phyloP scores from a whole-genome alignment of 2,329 filamentous ascomycete genomes.

The Chaetomium sp. region DNA sequence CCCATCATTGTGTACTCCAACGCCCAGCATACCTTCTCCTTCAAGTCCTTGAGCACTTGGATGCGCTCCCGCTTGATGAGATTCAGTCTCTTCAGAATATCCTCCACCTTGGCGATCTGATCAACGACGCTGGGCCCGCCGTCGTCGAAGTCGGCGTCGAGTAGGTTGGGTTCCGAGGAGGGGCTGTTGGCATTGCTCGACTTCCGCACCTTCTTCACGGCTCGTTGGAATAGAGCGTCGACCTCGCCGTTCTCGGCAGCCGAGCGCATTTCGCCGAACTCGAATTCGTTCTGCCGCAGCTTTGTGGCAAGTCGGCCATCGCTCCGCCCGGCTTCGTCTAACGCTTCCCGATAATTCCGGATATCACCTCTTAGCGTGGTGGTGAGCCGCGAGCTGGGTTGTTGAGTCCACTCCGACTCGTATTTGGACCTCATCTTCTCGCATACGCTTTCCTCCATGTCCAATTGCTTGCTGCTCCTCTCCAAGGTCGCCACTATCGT shows the following conservation, averaged over 20 bases:
- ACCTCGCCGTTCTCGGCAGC: constrained; percentile 85
- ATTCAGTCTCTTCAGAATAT: constrained; percentile 86
- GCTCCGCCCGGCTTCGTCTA: constrained; percentile 86
- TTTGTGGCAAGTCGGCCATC: constrained; percentile 83
- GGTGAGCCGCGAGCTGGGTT: constrained; percentile 88
- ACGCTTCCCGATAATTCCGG: constrained; percentile 80
- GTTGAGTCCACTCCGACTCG: constrained; percentile 92
- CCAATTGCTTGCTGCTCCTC: constrained; percentile 80
- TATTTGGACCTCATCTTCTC: constrained; percentile 99
- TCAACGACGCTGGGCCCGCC: constrained; percentile 78
- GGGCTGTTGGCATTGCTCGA: constrained; percentile 64
- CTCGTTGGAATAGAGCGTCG: constrained; percentile 85
- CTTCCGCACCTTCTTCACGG: constrained; percentile 77
- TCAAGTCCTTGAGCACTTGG: constrained; percentile 93
- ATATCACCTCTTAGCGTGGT: constrained; percentile 86
- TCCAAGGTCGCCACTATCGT: constrained; percentile 73
- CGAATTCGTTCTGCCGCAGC: constrained; percentile 78
- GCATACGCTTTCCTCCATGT: constrained; percentile 96
- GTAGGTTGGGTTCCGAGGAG: constrained; percentile 69
- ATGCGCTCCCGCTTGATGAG: constrained; percentile 88
- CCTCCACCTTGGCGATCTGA: constrained; percentile 86
- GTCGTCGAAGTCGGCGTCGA: constrained; percentile 92
- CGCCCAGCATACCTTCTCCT: constrained; percentile 75
- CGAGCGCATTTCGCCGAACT: constrained; percentile 93
- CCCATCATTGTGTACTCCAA: too few species aligned